A percentile compares a stretch with the other conserved stretches of the same genome.
These are phyloP conservation scores for Quercus suber DNA, from an alignment of 306 rosid genomes.

Conservation along the genomic window DNA sequence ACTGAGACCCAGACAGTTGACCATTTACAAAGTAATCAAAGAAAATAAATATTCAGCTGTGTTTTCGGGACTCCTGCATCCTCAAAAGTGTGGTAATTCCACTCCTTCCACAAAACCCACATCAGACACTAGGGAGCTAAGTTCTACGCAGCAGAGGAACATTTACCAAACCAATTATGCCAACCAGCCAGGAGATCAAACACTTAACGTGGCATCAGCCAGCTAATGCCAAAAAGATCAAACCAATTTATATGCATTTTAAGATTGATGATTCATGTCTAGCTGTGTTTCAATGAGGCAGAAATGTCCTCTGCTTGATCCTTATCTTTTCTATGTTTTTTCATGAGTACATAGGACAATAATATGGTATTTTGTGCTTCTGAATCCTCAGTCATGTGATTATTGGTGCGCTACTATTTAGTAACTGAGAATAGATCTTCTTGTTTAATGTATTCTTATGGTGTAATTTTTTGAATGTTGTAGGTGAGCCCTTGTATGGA, in stretches of 20 bases:
- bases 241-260: background rate
- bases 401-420: background rate
- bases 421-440: constrained; percentile 15
- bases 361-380: background rate
- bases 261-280: background rate
- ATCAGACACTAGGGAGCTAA: too few species aligned
- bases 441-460: constrained; percentile 2
- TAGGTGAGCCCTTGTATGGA: constrained; percentile 97
- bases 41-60: too few species aligned
- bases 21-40: too few species aligned
- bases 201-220: too few species aligned
- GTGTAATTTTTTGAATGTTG: constrained; percentile 16
- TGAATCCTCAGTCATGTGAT: background rate
- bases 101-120: too few species aligned
- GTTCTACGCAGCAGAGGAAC: too few species aligned
- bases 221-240: too few species aligned
- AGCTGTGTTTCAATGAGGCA: background rate
- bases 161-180: too few species aligned
- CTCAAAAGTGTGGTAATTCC: too few species aligned
- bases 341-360: background rate
- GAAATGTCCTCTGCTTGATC: background rate
- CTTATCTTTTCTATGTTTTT: background rate
- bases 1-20: too few species aligned
- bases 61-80: too few species aligned
- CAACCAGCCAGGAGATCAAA: too few species aligned